A percentile compares a stretch with the other conserved stretches of the same genome.
phyloP scores from a whole-genome alignment of 129 eudicot genomes.

The Tagetes patula region DNA sequence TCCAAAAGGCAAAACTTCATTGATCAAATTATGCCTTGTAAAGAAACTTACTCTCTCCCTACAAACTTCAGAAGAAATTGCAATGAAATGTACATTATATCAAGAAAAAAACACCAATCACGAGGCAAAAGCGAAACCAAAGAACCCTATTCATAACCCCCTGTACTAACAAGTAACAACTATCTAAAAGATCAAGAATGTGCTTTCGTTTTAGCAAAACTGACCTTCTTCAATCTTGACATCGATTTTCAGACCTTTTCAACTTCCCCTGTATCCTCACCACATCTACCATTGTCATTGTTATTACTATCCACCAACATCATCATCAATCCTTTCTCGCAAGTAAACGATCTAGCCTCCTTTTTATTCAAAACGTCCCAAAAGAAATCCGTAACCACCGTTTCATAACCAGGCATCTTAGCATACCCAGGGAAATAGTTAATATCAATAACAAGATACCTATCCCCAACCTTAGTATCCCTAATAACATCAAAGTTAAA shows the following conservation, averaged over 20 bases:
- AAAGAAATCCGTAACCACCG: slow-evolving; percentile 59
- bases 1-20: slow-evolving; percentile 42
- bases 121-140: slow-evolving; percentile 30
- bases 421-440: slow-evolving; percentile 82
- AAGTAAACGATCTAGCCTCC: slow-evolving; percentile 34
- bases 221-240: slow-evolving; percentile 10
- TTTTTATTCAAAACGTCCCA: slow-evolving; percentile 51
- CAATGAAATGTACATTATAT: slow-evolving; percentile 55
- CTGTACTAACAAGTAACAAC: slow-evolving; percentile 49
- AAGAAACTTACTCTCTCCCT: slow-evolving; percentile 39
- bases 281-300: slow-evolving; percentile 30
- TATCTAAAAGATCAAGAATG: slow-evolving; percentile 35
- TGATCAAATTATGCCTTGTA: slow-evolving; percentile 39
- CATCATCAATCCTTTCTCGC: slow-evolving; percentile 36
- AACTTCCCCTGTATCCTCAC: slow-evolving; percentile 29
- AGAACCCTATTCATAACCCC: slow-evolving; percentile 51
- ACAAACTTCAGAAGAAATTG: slow-evolving; percentile 32
- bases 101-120: slow-evolving; percentile 34
- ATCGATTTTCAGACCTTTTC: not conserved
- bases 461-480: slow-evolving; percentile 54
- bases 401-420: slow-evolving; percentile 63
- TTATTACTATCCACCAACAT: slow-evolving; percentile 22
- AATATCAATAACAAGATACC: slow-evolving; percentile 68
- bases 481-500: slow-evolving; percentile 74
- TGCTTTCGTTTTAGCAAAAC: slow-evolving; percentile 26